Evolutionary conservation across 805 yeast species (phyloP), one percentile per base, ranked within the genome.

Genomic region (Dipodascopsis tothii): DNA sequence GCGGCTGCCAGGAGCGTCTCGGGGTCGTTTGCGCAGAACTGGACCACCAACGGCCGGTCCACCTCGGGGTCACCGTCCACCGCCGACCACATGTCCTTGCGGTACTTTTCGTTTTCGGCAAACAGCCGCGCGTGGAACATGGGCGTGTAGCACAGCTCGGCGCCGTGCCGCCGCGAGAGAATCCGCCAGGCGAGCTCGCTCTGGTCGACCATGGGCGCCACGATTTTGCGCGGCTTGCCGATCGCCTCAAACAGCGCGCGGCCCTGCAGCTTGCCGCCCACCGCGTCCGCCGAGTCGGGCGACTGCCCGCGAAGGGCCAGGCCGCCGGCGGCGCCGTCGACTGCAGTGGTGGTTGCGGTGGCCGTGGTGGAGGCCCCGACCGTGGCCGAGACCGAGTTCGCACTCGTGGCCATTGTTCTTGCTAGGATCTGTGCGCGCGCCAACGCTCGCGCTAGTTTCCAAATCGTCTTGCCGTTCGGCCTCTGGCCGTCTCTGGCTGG

Each of bases 161-260:
- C 97, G 2, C 99, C 99, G 57, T 88, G 81, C 46, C 73, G 70
- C 44, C 97, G 72, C 2, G 94, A 83, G 14, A 92, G 67, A 16
- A 84, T 73, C 52, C 99, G 72, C 97, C 97, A 92, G 1, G 95
- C 97, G 17, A 92, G 71, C 59, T 92, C 99, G 3, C 90, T 80
- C 54, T 87, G 96, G 62, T 92, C 99, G 17, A 92, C 99, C 96
- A 92, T 90, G 1, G 99, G 99, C 2, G 97, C 98, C 18, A 92
- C 92, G 21, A 92, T 80, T 51, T 82, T 84, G 39, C 70, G 75
- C 2, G 98, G 98, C 19, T 65, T 57, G 0, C 92, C 92, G 14
- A 90, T 68, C 11, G 74, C 64, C 35, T 83, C 72, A 60, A 67
- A 90, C 1, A 92, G 72, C 38, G 74, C 77, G 47, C 94, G 70